A percentile compares a stretch with the other conserved stretches of the same genome.
Conservation (phyloP, 2,329 filamentous ascomycete genomes). For the Ceratocystis papillata region DNA sequence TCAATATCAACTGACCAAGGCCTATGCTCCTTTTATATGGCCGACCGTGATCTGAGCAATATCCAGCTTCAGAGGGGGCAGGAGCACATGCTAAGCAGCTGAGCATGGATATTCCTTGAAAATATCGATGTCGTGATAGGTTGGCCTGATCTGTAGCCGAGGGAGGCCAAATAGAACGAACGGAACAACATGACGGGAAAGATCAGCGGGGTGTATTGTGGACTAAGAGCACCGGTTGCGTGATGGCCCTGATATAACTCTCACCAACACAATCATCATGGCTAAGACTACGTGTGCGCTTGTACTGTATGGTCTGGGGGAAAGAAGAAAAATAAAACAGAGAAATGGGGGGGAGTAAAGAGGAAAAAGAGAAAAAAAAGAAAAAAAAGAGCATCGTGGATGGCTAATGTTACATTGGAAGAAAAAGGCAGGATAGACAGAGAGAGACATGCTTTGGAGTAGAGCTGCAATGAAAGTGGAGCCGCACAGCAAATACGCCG, state of each 20-base stretch:
- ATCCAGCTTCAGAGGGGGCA: background rate
- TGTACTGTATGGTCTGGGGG: background rate
- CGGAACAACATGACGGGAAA: background rate
- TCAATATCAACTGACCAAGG: conserved; percentile 4
- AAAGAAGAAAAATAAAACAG: background rate
- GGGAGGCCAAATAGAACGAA: background rate
- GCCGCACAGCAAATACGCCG: background rate
- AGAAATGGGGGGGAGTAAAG: conserved; percentile 3
- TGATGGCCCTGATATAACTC: no score
- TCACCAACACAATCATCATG: no score
- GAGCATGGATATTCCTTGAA: conserved; percentile 6
- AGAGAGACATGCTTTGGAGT: background rate
- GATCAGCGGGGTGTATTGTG: background rate
- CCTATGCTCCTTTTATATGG: conserved; percentile 1
- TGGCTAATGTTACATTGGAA: background rate
- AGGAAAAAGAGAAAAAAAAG: no score
- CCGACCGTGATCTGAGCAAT: conserved; percentile 1
- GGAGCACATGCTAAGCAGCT: background rate
- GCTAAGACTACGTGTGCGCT: background rate
- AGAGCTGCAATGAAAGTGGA: background rate
- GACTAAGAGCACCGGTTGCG: no score
- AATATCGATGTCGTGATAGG: background rate
- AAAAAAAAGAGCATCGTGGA: no score
- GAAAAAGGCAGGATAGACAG: background rate
- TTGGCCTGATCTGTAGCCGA: background rate